Conservation (phyloP, 768 basidiomycete genomes). For the Rhodotorula taiwanensis region DNA sequence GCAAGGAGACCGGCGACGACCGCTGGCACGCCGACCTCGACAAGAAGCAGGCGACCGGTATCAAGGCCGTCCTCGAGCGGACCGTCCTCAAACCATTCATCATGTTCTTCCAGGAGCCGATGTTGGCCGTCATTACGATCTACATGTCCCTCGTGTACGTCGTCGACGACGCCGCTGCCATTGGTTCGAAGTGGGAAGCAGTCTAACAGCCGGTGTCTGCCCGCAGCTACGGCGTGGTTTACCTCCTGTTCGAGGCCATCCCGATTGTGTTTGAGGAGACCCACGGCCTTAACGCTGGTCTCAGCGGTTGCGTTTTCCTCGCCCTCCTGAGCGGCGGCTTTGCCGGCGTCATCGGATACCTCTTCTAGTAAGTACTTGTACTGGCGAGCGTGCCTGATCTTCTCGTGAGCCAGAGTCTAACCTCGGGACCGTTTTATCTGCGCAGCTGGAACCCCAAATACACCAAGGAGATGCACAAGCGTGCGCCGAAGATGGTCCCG, state of each 20-base stretch:
- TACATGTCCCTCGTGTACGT: slow-evolving; percentile 13
- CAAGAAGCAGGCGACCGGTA: background rate
- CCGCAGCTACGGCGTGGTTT: slow-evolving; percentile 39
- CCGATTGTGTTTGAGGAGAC: slow-evolving; percentile 42
- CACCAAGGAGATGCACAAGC: slow-evolving; percentile 18
- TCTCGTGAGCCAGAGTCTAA: too few species aligned
- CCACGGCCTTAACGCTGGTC: slow-evolving; percentile 43
- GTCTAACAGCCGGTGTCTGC: background rate
- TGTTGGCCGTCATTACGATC: slow-evolving; percentile 37
- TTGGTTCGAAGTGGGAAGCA: background rate
- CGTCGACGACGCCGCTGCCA: background rate
- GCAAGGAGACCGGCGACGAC: slow-evolving; percentile 41
- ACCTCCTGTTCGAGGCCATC: slow-evolving; percentile 44
- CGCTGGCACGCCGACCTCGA: slow-evolving; percentile 32
- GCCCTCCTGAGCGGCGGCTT: slow-evolving; percentile 39
- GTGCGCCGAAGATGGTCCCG: slow-evolving; percentile 31
- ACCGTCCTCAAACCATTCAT: slow-evolving; percentile 39
- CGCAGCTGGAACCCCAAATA: slow-evolving; percentile 38
- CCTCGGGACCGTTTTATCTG: too few species aligned
- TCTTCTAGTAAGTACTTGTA: slow-evolving; percentile 13
- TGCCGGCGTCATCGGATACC: slow-evolving; percentile 23
- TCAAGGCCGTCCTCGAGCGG: slow-evolving; percentile 14
- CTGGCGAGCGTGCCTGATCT: too few species aligned
- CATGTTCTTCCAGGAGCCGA: slow-evolving; percentile 42
- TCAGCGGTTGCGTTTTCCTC: slow-evolving; percentile 41